phyloP scores from a whole-genome alignment of 352 stramenopile genomes.

The Pythium biforme region DNA sequence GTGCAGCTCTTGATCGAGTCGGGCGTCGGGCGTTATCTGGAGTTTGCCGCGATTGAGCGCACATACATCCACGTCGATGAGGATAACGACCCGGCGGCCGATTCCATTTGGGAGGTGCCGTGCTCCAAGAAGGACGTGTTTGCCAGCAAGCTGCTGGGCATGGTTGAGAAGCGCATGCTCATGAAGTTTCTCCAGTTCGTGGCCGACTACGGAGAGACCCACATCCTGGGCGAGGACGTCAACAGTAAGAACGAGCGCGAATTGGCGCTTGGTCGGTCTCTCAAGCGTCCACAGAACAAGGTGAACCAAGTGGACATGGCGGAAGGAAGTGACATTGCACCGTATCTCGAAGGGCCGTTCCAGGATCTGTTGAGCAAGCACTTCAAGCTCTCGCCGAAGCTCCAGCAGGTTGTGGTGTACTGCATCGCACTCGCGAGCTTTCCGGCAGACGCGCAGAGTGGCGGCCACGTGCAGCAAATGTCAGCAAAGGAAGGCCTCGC shows the following conservation, averaged over 20 bases:
- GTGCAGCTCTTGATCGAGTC: conserved; percentile 86
- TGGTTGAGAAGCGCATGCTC: conserved; percentile 86
- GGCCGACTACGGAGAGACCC: conserved; percentile 78
- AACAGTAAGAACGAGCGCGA: conserved; percentile 85
- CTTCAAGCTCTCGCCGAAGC: conserved; percentile 74
- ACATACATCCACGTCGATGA: conserved; percentile 69
- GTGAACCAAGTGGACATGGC: conserved; percentile 36
- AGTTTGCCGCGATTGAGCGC: conserved; percentile 85
- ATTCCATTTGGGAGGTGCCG: conserved; percentile 76
- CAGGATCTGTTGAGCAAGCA: conserved; percentile 59
- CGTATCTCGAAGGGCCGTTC: conserved; percentile 62
- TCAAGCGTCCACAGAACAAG: conserved; percentile 89
- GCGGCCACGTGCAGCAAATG: conserved; percentile 40
- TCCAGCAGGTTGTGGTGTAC: conserved; percentile 86
- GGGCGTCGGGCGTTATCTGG: conserved; percentile 82
- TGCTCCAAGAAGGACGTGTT: conserved; percentile 92
- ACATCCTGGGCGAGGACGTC: conserved; percentile 71
- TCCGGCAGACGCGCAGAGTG: conserved; percentile 6
- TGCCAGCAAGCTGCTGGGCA: conserved; percentile 75
- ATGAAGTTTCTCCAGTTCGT: conserved; percentile 92
- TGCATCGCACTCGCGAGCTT: conserved; percentile 79
- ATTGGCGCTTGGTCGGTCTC: conserved; percentile 67
- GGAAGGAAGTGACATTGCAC: conserved; percentile 26
- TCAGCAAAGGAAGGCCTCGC: conserved; percentile 35
- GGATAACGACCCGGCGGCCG: conserved; percentile 11